These are phyloP conservation scores for Microstroma glucosiphilum DNA, from an alignment of 1,284 basidiomycete genomes.

Conservation along the genomic window DNA sequence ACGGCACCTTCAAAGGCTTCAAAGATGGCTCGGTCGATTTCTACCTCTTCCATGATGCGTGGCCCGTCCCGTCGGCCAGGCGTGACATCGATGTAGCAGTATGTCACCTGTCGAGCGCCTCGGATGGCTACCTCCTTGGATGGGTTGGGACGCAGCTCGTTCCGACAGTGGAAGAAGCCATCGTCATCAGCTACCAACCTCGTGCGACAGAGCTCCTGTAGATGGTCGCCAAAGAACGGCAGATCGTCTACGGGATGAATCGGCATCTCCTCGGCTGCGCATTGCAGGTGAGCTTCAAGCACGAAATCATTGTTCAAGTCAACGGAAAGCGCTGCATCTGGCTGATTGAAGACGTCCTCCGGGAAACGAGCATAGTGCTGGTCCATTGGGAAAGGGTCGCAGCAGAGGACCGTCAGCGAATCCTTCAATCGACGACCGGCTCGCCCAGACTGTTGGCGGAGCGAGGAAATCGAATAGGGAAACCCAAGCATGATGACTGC, in stretches of 20 bases:
- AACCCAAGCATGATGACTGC: conserved; percentile 85
- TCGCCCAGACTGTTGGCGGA: conserved; percentile 82
- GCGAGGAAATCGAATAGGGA: conserved; percentile 58
- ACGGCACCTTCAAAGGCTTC: conserved; percentile 62
- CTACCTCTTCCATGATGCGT: conserved; percentile 73
- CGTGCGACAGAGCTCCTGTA: conserved; percentile 57
- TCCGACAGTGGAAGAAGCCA: conserved; percentile 73
- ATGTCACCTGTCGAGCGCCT: conserved; percentile 70
- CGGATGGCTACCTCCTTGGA: conserved; percentile 69
- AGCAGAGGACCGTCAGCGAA: conserved; percentile 71
- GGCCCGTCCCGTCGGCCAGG: conserved; percentile 52
- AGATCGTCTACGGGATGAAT: conserved; percentile 61
- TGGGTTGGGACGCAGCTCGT: conserved; percentile 65
- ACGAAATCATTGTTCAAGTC: conserved; percentile 71
- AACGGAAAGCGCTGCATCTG: conserved; percentile 63
- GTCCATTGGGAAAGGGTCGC: conserved; percentile 68
- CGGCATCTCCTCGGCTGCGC: conserved; percentile 81
- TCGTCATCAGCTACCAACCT: conserved; percentile 59
- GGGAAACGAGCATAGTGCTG: conserved; percentile 71
- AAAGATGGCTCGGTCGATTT: conserved; percentile 74
- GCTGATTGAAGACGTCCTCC: conserved; percentile 45
- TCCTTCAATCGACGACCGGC: conserved; percentile 77
- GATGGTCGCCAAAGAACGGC: conserved; percentile 63
- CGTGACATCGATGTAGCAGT: conserved; percentile 67
- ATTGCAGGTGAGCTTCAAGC: conserved; percentile 78